These are phyloP conservation scores for Papilionanthe hybrid DNA, from an alignment of 116 monocot species.

Conservation along the genomic window DNA sequence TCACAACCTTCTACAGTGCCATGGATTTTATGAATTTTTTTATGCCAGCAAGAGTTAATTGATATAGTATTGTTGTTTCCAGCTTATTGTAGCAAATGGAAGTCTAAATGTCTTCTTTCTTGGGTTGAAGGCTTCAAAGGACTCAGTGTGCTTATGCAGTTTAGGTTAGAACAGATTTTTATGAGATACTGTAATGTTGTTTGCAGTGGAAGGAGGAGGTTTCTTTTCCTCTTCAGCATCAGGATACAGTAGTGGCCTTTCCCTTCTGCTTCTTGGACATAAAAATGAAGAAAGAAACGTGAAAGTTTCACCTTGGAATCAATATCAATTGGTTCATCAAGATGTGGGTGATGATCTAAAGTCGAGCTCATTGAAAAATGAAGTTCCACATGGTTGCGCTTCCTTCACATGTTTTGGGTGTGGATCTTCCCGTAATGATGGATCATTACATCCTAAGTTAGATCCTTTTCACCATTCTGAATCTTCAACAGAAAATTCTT, in stretches of 20 bases:
- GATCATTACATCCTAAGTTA: slow-evolving; percentile 11
- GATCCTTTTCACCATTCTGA: slow-evolving; percentile 22
- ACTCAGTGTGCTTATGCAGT: background rate
- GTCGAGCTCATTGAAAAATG: slow-evolving; percentile 45
- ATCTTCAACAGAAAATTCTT: slow-evolving; percentile 14
- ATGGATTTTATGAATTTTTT: too few species aligned
- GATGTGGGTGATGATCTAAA: slow-evolving; percentile 18
- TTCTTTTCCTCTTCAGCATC: slow-evolving; percentile 91
- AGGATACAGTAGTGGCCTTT: slow-evolving; percentile 70
- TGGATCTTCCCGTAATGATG: slow-evolving; percentile 18
- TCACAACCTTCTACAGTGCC: too few species aligned
- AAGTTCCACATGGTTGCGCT: slow-evolving; percentile 30
- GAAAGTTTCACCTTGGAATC: slow-evolving; percentile 72
- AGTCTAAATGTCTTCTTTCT: background rate
- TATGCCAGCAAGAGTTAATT: too few species aligned
- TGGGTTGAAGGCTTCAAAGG: background rate
- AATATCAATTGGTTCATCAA: slow-evolving; percentile 59
- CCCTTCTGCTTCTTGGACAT: slow-evolving; percentile 55
- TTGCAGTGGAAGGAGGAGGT: slow-evolving; percentile 89
- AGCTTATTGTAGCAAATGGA: slow-evolving; percentile 1
- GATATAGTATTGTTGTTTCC: background rate
- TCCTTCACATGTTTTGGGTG: slow-evolving; percentile 57
- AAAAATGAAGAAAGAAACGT: slow-evolving; percentile 59
- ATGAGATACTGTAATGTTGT: slow-evolving; percentile 52
- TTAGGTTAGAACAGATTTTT: background rate